Conservation (phyloP, 768 basidiomycete species). For the Saitozyma podzolica region DNA sequence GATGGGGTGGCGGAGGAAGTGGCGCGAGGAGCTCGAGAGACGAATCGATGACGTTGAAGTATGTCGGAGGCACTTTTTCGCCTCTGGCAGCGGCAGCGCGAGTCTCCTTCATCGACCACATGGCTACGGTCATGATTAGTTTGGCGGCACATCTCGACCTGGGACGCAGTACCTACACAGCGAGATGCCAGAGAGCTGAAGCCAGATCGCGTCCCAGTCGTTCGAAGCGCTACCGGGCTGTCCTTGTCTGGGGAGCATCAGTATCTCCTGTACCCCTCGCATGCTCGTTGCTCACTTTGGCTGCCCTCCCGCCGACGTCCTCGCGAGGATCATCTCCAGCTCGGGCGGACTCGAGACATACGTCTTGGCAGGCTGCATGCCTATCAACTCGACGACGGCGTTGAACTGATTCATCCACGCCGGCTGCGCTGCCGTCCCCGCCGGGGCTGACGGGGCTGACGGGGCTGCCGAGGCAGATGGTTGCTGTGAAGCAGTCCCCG, state of each 20-base stretch:
- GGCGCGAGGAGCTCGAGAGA: slow-evolving; percentile 52
- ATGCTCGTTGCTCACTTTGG: slow-evolving; percentile 38
- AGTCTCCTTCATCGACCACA: slow-evolving; percentile 54
- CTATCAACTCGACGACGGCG: slow-evolving; percentile 44
- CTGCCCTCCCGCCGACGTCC: slow-evolving; percentile 48
- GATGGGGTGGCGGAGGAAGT: slow-evolving; percentile 52
- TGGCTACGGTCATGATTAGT: slow-evolving; percentile 20
- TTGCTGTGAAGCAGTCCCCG: too few species aligned
- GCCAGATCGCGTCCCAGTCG: slow-evolving; percentile 53
- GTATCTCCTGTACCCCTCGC: not conserved
- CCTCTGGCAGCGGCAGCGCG: slow-evolving; percentile 50
- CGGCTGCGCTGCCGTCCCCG: slow-evolving; percentile 6
- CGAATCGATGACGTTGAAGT: slow-evolving; percentile 51
- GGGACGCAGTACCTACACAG: slow-evolving; percentile 17
- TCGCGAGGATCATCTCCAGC: slow-evolving; percentile 52
- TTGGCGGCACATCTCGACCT: not conserved
- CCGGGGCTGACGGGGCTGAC: not conserved
- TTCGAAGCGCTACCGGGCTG: slow-evolving; percentile 50
- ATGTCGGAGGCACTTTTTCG: slow-evolving; percentile 53
- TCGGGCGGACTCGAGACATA: slow-evolving; percentile 52
- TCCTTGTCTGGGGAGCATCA: slow-evolving; percentile 33
- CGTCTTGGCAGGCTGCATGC: slow-evolving; percentile 43
- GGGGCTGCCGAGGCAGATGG: too few species aligned
- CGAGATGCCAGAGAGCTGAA: slow-evolving; percentile 52
- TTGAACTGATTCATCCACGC: slow-evolving; percentile 29